Base-by-base conservation (phyloP, 441 rosid species). In the Eutrema salsugineum region DNA sequence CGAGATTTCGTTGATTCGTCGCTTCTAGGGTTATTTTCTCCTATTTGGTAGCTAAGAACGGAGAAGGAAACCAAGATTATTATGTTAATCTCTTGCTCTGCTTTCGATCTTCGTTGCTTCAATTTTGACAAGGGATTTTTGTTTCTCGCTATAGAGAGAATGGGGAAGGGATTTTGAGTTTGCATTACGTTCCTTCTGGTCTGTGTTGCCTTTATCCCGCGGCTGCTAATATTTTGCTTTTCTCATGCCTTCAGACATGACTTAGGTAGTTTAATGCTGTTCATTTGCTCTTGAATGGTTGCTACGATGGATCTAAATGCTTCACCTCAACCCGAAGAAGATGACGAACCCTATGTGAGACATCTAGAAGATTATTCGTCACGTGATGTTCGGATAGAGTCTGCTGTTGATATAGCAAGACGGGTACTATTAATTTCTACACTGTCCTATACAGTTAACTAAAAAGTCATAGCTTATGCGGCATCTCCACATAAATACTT, bases 251-350 rank as follows among this genome's bases (percentile, higher is more conserved):
- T 63, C 69, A 75, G 58, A 49, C 19, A 59, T 77, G 50, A 61
- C 15, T 35, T 64, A 70, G 79, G 71, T 75, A 55, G 68, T 27
- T 69, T 66, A 55, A 83, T 87, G 91, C 42, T 79, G 64, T 56
- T 67, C 24, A 55, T 82, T 79, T 56, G 48, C 74, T 67, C 86
- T 74, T 88, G 91, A 88, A 86, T 92, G 94, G 83, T 83, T 78
- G 88, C 87, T 77, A 83, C 87, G 56, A 93, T 93, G 99, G 98
- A 95, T 79, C 71, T 95, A 60, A 95, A 95, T 85, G 98, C 87
- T 67, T 86, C 90, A 4, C 96, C 96, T 3, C 76, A 87, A 71
- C 99, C 99, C n/a, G 99, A 95, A 74, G 98, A 91, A 50, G 96
- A 93, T n/a, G 99, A 95, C n/a, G 99, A 92, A 68, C 84, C 77